Evolutionary conservation across 2,329 filamentous ascomycete species (phyloP), one percentile per base, ranked within the genome.

Genomic region (Shiraia sp.): DNA sequence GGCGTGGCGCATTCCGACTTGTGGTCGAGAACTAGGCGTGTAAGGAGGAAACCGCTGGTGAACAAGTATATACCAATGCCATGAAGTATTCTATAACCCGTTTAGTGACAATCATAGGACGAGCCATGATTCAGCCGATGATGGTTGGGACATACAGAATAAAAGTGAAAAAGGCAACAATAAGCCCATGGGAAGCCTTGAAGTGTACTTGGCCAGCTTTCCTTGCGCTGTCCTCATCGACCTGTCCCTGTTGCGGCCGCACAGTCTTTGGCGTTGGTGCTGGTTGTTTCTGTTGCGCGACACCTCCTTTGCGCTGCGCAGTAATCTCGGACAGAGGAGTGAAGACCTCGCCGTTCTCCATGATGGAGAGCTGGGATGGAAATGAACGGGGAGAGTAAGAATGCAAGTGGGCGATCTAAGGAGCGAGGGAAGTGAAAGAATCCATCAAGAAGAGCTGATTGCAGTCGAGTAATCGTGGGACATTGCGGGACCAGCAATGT

Each of bases 21-120:
- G 61, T 92, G 81, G 59, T 90, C 87, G 46, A 88, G 75, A 31
- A 93, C 83, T 24, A 93, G 79, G 44, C 93, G 83, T 41, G 92
- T 96, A 52, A 99, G 81, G 49, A 99, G 82, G 70, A 99, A 99
- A 26, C 93, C 93, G 66, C 87, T 90, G 17, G 90, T 95, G 72
- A 99, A 99, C 65, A 96, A 87, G 65, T 87, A 88, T 59, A 97
- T 86, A 45, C 90, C 92, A 25, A 87, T 75, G 32, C 81, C 76
- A 66, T 99, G 93, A 28, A 96, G 79, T 52, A 79, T 61, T 50
- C 82, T 85, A 55, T 14, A 16, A 9, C 24, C 9, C 10, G 9
- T n/a, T 42, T 26, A 42, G 39, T 25, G 9, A 14, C 7, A n/a
- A 26, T 32, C n/a, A n/a, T 15, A 14, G 2, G 25, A 19, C 10